phyloP scores from a whole-genome alignment of 352 stramenopile species.

The Lagenidium sp. region DNA sequence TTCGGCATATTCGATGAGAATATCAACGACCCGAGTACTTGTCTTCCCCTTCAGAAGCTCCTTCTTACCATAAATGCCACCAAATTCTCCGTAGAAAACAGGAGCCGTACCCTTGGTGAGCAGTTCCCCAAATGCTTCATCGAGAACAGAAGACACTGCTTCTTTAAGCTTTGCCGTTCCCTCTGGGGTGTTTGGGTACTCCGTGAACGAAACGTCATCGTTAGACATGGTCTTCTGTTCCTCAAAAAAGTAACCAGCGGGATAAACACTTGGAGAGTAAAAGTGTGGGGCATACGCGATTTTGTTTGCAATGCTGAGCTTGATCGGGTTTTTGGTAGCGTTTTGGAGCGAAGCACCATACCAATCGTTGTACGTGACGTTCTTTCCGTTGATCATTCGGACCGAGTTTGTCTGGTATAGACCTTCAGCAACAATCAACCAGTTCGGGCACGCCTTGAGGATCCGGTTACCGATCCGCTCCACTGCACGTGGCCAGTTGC shows the following conservation, averaged over 20 bases:
- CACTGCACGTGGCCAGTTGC: slow-evolving; percentile 70
- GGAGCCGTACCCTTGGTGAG: slow-evolving; percentile 37
- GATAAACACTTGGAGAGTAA: slow-evolving; percentile 75
- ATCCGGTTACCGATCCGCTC: slow-evolving; percentile 57
- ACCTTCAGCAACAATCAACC: slow-evolving; percentile 68
- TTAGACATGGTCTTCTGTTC: slow-evolving; percentile 31
- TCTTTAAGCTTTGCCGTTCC: slow-evolving; percentile 46
- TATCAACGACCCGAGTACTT: slow-evolving; percentile 62
- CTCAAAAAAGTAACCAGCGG: slow-evolving; percentile 64
- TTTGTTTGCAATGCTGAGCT: slow-evolving; percentile 48
- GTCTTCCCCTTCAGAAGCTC: slow-evolving; percentile 48
- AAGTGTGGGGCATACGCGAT: slow-evolving; percentile 77
- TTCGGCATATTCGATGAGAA: slow-evolving; percentile 61
- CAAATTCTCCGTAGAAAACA: slow-evolving; percentile 75
- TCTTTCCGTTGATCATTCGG: slow-evolving; percentile 40
- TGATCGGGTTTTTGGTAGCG: slow-evolving; percentile 55
- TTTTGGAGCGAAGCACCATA: slow-evolving; percentile 79
- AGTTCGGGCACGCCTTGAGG: slow-evolving; percentile 60
- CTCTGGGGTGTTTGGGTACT: slow-evolving; percentile 54
- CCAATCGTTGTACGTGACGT: slow-evolving; percentile 74
- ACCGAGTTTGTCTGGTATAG: slow-evolving; percentile 34
- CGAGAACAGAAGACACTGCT: slow-evolving; percentile 47
- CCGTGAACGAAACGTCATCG: slow-evolving; percentile 28
- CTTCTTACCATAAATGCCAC: slow-evolving; percentile 59
- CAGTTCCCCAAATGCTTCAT: slow-evolving; percentile 54